Conservation (phyloP, 176 grass and related monocot species). For the Panicum miliaceum region DNA sequence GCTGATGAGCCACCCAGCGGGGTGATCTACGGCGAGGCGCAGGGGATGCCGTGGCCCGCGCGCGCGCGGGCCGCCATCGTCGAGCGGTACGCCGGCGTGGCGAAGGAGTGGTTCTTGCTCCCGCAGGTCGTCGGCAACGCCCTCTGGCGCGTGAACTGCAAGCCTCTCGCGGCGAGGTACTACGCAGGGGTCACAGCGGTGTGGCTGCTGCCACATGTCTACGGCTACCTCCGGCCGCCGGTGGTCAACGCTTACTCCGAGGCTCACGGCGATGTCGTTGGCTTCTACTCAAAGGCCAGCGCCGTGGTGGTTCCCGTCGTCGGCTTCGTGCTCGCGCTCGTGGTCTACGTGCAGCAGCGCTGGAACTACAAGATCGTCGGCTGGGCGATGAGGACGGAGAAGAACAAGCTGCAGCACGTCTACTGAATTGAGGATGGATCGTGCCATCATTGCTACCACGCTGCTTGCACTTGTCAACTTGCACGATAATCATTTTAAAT, state of each 20-base stretch:
- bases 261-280: background rate
- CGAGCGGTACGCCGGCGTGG: conserved; percentile 51
- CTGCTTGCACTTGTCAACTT: too few species aligned
- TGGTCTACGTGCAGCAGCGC: conserved; percentile 55
- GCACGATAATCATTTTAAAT: too few species aligned
- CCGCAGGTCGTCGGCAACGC: conserved; percentile 64
- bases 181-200: conserved; percentile 61
- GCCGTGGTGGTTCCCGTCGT: conserved; percentile 51
- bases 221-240: conserved; percentile 53
- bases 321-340: conserved; percentile 35
- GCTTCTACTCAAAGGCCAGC: conserved; percentile 31
- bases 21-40: background rate
- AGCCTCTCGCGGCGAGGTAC: conserved; percentile 49
- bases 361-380: conserved; percentile 62
- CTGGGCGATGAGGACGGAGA: conserved; percentile 33
- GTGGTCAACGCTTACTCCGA: conserved; percentile 44
- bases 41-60: background rate
- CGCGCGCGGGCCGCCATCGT: conserved; percentile 40
- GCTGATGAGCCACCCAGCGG: too few species aligned
- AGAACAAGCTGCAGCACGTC: conserved; percentile 47
- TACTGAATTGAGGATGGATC: too few species aligned
- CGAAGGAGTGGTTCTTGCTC: conserved; percentile 64
- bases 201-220: conserved; percentile 59
- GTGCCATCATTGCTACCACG: too few species aligned
- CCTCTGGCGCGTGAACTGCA: conserved; percentile 64